These are phyloP conservation scores for Lasiosphaeria miniovina DNA, from an alignment of 495 filamentous ascomycete genomes.

Conservation along the genomic window DNA sequence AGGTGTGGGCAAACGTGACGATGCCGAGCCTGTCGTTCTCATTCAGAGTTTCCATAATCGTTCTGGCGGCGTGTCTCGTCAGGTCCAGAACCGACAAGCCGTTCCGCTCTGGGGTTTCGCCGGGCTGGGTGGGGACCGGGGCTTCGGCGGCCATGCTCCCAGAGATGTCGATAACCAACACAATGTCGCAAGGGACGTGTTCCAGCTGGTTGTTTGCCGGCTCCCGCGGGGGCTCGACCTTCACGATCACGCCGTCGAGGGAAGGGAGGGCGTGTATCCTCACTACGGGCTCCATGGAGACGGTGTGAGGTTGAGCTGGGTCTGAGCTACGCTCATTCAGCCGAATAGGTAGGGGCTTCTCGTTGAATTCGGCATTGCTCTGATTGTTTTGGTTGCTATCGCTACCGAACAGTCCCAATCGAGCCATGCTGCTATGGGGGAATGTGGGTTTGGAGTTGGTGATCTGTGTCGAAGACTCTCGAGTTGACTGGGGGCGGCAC, in stretches of 20 bases:
- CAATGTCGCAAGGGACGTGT: constrained; percentile 44
- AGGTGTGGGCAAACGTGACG: constrained; percentile 36
- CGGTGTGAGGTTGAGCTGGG: neutral
- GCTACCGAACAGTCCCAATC: neutral
- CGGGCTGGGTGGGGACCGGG: constrained; percentile 26
- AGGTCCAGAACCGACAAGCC: constrained; percentile 44
- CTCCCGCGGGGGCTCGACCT: constrained; percentile 33
- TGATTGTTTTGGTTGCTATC: neutral
- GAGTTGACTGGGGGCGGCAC: too few relatives aligned
- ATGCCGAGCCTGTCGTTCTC: constrained; percentile 43
- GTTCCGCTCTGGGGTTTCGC: constrained; percentile 28
- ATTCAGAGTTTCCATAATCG: constrained; percentile 42
- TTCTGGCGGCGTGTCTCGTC: constrained; percentile 44
- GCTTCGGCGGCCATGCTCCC: constrained; percentile 39
- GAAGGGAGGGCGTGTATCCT: constrained; percentile 33
- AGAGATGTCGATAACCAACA: constrained; percentile 47
- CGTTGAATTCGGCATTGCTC: neutral
- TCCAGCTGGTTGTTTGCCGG: constrained; percentile 18
- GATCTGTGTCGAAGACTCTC: neutral
- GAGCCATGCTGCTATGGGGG: neutral
- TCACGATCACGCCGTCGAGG: constrained; percentile 35
- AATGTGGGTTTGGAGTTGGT: neutral
- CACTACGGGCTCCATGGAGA: constrained; percentile 7
- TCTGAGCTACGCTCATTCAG: neutral
- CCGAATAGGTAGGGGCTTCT: neutral